Percentiles rank a stretch among this genome's conserved stretches.
Evolutionary conservation across 169 alveolate species (phyloP).

Genomic region (Babesia sp.): DNA sequence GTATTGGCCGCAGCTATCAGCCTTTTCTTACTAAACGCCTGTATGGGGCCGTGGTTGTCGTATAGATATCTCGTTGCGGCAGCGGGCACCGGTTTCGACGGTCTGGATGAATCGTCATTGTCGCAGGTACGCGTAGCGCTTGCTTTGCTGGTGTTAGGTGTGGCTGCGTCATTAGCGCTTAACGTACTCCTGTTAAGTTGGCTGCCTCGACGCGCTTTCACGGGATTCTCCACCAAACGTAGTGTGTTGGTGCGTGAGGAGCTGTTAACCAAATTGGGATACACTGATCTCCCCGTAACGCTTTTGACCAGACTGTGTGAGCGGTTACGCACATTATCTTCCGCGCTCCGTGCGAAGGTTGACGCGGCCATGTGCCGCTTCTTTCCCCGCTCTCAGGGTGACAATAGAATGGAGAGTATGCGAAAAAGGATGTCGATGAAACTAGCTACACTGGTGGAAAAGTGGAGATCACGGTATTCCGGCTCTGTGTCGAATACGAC

Average conservation of each 20-base stretch:
- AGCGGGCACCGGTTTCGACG: constrained; percentile 9
- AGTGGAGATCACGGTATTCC: neutral
- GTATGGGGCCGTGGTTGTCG: constrained; percentile 47
- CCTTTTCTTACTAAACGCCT: constrained; percentile 27
- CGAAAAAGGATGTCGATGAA: neutral
- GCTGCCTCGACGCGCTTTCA: constrained; percentile 9
- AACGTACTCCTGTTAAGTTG: neutral
- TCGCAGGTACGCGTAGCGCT: constrained; percentile 16
- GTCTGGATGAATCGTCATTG: neutral
- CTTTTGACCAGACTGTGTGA: neutral
- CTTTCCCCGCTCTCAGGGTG: neutral
- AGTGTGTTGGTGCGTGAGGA: constrained; percentile 8
- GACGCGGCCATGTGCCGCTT: neutral
- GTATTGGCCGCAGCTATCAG: constrained; percentile 2
- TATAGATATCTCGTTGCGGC: constrained; percentile 25
- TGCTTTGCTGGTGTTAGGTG: constrained; percentile 4
- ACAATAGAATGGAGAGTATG: neutral
- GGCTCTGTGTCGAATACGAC: neutral
- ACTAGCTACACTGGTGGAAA: neutral
- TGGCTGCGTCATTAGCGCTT: neutral
- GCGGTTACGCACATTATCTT: neutral
- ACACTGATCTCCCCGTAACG: neutral
- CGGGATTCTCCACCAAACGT: neutral
- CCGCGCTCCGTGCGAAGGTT: neutral
- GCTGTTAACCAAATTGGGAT: constrained; percentile 12